Evolutionary conservation across 2,329 filamentous ascomycete species (phyloP).

Genomic region (Ceratocystis albifundus): DNA sequence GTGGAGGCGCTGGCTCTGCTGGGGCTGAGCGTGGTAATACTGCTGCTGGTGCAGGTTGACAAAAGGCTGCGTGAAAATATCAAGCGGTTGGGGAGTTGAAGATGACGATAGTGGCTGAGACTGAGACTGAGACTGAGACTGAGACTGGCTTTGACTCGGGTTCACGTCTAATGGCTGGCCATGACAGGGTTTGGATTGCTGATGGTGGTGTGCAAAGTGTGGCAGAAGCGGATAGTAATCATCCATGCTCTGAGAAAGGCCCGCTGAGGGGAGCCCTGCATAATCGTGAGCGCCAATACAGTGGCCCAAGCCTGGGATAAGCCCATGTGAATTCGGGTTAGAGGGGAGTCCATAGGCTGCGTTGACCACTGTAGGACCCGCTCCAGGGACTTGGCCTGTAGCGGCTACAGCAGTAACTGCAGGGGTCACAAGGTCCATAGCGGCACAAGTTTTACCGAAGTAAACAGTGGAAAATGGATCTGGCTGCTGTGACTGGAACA

Average conservation of each 20-base stretch:
- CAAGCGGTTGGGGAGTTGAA: neutral
- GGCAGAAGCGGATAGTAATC: neutral
- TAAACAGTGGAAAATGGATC: constrained; percentile 38
- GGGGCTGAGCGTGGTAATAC: constrained; percentile 20
- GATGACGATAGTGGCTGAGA: neutral
- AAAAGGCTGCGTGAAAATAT: neutral
- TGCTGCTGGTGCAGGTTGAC: neutral
- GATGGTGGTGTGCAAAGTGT: neutral
- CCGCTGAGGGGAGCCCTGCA: neutral
- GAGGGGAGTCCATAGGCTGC: neutral
- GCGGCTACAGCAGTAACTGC: neutral
- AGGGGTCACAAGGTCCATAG: neutral
- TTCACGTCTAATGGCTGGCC: neutral
- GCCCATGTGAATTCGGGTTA: neutral
- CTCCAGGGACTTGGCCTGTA: neutral
- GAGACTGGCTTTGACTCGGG: neutral
- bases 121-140: neutral
- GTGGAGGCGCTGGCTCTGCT: constrained; percentile 14
- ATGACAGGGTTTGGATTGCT: neutral
- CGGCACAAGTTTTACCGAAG: constrained; percentile 24
- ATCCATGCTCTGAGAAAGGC: neutral
- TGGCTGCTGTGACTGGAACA: constrained; percentile 46
- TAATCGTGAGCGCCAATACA: neutral
- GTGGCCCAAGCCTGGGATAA: neutral
- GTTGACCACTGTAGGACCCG: neutral